phyloP scores from a whole-genome alignment of 2,329 filamentous ascomycete species.

The Sporothrix mexicana region DNA sequence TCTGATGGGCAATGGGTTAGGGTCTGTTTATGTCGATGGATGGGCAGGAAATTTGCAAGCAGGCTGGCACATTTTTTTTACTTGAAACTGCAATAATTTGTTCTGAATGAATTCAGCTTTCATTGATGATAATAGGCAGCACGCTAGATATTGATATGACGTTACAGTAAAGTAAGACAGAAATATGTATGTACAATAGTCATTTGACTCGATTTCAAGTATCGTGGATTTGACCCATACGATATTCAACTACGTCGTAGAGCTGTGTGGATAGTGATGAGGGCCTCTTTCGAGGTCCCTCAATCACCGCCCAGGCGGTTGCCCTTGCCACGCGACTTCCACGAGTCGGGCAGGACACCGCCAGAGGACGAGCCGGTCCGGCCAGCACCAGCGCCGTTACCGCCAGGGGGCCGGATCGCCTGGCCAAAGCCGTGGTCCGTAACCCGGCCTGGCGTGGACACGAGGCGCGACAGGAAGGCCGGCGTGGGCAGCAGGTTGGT shows the following conservation, averaged over 20 bases:
- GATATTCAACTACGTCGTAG: background rate
- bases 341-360: slow-evolving; percentile 66
- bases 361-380: slow-evolving; percentile 47
- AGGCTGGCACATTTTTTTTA: background rate
- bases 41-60: background rate
- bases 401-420: slow-evolving; percentile 54
- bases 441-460: slow-evolving; percentile 55
- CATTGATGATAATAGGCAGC: background rate
- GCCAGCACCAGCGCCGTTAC: slow-evolving; percentile 45
- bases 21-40: background rate
- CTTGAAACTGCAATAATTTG: background rate
- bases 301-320: slow-evolving; percentile 62
- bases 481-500: slow-evolving; percentile 78
- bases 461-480: slow-evolving; percentile 69
- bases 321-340: slow-evolving; percentile 67
- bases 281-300: background rate
- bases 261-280: no score
- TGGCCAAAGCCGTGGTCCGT: slow-evolving; percentile 66
- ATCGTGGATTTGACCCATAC: background rate
- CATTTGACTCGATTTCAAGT: background rate
- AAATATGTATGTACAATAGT: background rate
- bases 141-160: slow-evolving; percentile 4
- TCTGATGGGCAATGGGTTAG: background rate
- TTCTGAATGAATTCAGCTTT: background rate
- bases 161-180: background rate